Evolutionary conservation across 805 yeast species (phyloP).

Genomic region (Metschnikowia corniflorae): DNA sequence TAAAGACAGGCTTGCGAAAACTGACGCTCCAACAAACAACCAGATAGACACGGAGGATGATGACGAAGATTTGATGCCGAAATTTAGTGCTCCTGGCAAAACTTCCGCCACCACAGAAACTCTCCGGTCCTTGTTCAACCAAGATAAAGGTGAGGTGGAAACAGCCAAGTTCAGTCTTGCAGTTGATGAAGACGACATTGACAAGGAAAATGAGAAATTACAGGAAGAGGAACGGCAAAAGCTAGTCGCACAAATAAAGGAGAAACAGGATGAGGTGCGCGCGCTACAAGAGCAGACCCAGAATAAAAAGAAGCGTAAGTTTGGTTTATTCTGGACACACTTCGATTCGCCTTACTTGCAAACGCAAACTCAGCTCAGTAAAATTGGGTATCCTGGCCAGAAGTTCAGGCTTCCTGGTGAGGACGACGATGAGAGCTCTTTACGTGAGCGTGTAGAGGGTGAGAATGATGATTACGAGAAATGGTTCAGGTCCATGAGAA

Average conservation of each 20-base stretch:
- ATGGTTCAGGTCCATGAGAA: conserved; percentile 82
- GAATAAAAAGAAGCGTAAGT: conserved; percentile 12
- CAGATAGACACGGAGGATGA: conserved; percentile 9
- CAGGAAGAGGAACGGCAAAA: conserved; percentile 20
- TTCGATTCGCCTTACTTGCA: conserved; percentile 79
- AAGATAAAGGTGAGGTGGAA: conserved; percentile 32
- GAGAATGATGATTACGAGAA: conserved; percentile 55
- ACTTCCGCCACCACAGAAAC: conserved; percentile 54
- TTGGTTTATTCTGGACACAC: conserved; percentile 77
- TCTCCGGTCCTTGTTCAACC: conserved; percentile 57
- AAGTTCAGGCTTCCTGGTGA: conserved; percentile 38
- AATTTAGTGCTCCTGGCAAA: conserved; percentile 38
- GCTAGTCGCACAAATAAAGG: conserved; percentile 29
- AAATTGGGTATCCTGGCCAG: conserved; percentile 38
- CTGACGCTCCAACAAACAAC: too few species aligned
- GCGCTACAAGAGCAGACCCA: conserved; percentile 27
- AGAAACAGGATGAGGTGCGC: conserved; percentile 30
- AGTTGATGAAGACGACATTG: conserved; percentile 26
- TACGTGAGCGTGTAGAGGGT: conserved; percentile 23
- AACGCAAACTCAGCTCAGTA: conserved; percentile 77
- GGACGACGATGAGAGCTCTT: conserved; percentile 24
- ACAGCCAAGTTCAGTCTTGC: conserved; percentile 36
- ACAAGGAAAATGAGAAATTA: conserved; percentile 6
- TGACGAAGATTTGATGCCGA: conserved; percentile 51
- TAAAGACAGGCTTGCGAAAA: not conserved